phyloP scores from a whole-genome alignment of 108 stramenopile species.

The Mediolabrus comicus region DNA sequence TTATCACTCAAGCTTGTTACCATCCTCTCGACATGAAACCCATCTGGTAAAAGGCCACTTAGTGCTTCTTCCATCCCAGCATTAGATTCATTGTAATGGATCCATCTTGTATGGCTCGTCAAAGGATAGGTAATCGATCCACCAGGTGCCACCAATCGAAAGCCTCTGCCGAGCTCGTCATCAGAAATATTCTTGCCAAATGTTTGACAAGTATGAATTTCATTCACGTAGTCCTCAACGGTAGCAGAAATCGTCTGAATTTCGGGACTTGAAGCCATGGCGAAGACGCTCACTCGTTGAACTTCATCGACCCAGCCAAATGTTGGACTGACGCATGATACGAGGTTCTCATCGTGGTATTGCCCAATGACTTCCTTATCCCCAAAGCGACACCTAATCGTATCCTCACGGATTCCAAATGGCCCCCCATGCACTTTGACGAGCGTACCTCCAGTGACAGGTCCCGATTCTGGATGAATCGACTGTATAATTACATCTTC shows the following conservation, averaged over 20 bases:
- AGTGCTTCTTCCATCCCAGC: conserved; percentile 40
- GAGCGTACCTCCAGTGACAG: conserved; percentile 28
- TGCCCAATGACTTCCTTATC: conserved; percentile 25
- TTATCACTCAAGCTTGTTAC: conserved; percentile 10
- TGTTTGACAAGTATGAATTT: conserved; percentile 28
- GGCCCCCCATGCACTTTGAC: conserved; percentile 33
- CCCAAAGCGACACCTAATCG: conserved; percentile 43
- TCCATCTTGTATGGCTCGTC: conserved; percentile 24
- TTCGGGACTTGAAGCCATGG: conserved; percentile 40
- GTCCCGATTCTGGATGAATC: conserved; percentile 33
- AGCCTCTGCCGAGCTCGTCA: conserved; percentile 33
- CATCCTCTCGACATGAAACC: conserved; percentile 25
- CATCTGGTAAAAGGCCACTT: conserved; percentile 21
- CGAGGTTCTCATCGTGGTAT: conserved; percentile 12
- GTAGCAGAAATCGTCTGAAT: conserved; percentile 44
- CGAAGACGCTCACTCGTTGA: conserved; percentile 37
- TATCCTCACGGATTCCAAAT: conserved; percentile 23
- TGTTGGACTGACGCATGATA: conserved; percentile 30
- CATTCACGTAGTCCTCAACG: conserved; percentile 24
- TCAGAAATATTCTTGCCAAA: conserved; percentile 13
- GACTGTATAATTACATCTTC: conserved; percentile 12
- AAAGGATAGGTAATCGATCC: conserved; percentile 24
- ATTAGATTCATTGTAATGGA: conserved; percentile 36
- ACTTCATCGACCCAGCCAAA: conserved; percentile 43
- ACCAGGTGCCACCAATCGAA: conserved; percentile 32